A percentile compares a stretch with the other conserved stretches of the same genome.
Conservation (phyloP, 2,329 filamentous ascomycete species). For the Ilyonectria destructans region DNA sequence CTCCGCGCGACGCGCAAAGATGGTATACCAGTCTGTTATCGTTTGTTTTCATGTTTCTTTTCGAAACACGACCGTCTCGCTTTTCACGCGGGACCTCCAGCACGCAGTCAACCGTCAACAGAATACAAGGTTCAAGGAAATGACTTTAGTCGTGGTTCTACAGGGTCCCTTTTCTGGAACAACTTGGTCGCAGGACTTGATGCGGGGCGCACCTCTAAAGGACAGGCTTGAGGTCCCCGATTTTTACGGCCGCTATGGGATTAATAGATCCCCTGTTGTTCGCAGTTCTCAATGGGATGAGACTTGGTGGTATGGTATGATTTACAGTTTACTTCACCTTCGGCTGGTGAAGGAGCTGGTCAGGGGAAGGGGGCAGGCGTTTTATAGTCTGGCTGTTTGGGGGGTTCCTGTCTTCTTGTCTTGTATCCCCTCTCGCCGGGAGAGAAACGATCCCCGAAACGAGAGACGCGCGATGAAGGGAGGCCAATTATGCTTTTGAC, state of each 20-base stretch:
- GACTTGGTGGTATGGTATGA: slow-evolving; percentile 23
- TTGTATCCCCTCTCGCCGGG: slow-evolving; percentile 18
- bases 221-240: not conserved
- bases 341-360: slow-evolving; percentile 10
- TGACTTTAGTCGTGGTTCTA: slow-evolving; percentile 12
- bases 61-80: slow-evolving; percentile 7
- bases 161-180: slow-evolving; percentile 2
- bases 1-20: slow-evolving; percentile 21
- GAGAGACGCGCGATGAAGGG: slow-evolving; percentile 19
- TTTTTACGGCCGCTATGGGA: slow-evolving; percentile 22
- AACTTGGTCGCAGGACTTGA: slow-evolving; percentile 14
- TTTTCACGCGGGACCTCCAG: slow-evolving; percentile 12
- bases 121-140: slow-evolving; percentile 19
- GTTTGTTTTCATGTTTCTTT: slow-evolving; percentile 20
- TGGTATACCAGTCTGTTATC: slow-evolving; percentile 37
- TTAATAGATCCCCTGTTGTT: slow-evolving; percentile 27
- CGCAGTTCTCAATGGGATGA: slow-evolving; percentile 12
- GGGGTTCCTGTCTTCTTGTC: slow-evolving; percentile 9
- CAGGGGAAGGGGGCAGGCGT: slow-evolving; percentile 33
- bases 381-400: slow-evolving; percentile 28
- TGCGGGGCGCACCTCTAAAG: slow-evolving; percentile 6
- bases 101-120: slow-evolving; percentile 12
- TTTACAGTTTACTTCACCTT: slow-evolving; percentile 24
- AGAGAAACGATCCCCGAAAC: slow-evolving; percentile 6
- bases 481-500: slow-evolving; percentile 15